A percentile compares a stretch with the other conserved stretches of the same genome.
Evolutionary conservation across 2,329 filamentous ascomycete genomes (phyloP).

Genomic region (Fusarium torreyae): DNA sequence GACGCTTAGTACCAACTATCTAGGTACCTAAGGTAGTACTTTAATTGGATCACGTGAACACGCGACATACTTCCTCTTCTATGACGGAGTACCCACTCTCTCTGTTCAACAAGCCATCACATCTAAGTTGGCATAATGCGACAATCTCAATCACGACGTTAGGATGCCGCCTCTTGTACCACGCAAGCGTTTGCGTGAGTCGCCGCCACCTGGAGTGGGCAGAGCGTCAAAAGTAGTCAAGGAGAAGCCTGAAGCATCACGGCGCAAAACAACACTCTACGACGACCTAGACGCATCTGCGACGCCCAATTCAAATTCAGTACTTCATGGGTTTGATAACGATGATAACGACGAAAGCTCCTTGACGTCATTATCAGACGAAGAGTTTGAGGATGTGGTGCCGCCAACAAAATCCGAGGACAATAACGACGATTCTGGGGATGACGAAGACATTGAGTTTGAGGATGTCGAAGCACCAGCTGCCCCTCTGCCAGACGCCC

Average conservation of each 20-base stretch:
- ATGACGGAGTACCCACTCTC: slow-evolving; percentile 36
- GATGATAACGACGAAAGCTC: slow-evolving; percentile 61
- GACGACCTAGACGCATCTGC: slow-evolving; percentile 71
- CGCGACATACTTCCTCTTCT: slow-evolving; percentile 23
- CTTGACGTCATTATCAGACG: slow-evolving; percentile 69
- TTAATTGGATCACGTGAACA: slow-evolving; percentile 24
- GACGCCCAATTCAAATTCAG: slow-evolving; percentile 60
- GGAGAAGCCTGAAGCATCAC: slow-evolving; percentile 40
- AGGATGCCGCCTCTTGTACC: slow-evolving; percentile 78
- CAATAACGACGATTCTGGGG: slow-evolving; percentile 53
- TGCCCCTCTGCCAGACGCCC: slow-evolving; percentile 63
- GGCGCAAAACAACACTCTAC: slow-evolving; percentile 71
- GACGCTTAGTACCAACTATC: too few species aligned
- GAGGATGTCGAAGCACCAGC: slow-evolving; percentile 76
- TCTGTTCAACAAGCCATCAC: slow-evolving; percentile 6
- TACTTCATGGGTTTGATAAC: slow-evolving; percentile 61
- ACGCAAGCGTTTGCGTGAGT: slow-evolving; percentile 74
- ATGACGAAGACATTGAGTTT: slow-evolving; percentile 68
- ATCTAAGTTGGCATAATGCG: slow-evolving; percentile 28
- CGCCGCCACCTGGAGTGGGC: slow-evolving; percentile 54
- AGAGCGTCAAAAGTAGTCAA: slow-evolving; percentile 49
- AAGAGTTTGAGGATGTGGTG: slow-evolving; percentile 67
- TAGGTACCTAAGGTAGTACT: neutral
- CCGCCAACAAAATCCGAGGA: slow-evolving; percentile 56
- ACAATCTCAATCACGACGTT: slow-evolving; percentile 18